phyloP scores from a whole-genome alignment of 2,329 filamentous ascomycete species.

The Calonectria pteridis region DNA sequence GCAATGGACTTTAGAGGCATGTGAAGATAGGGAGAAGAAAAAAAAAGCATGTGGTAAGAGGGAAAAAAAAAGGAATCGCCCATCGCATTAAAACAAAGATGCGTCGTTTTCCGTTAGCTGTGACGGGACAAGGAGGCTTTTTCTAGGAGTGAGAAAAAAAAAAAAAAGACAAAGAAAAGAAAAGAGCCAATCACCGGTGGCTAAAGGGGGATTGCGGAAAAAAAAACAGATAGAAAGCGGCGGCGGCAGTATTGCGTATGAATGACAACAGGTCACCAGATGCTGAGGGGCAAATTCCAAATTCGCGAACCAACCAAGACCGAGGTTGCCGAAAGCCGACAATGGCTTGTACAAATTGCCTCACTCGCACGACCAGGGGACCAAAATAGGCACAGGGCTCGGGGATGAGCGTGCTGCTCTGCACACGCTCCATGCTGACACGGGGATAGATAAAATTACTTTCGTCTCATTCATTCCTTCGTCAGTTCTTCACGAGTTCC shows the following conservation, averaged over 20 bases:
- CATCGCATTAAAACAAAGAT: background rate
- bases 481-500: constrained; percentile 5
- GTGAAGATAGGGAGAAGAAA: background rate
- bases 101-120: background rate
- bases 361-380: background rate
- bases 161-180: no score
- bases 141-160: no score
- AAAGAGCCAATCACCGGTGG: no score
- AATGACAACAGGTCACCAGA: background rate
- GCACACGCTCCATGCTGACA: background rate
- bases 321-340: background rate
- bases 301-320: background rate
- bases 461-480: constrained; percentile 27
- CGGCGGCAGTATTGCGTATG: background rate
- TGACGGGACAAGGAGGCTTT: no score
- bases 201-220: background rate
- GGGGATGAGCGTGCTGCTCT: background rate
- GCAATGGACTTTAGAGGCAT: background rate
- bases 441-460: background rate
- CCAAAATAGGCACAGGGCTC: background rate
- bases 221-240: background rate
- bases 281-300: background rate
- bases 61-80: background rate
- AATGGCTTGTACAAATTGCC: background rate
- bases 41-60: no score